A percentile compares a stretch with the other conserved stretches of the same genome.
Conservation (phyloP, 2,329 filamentous ascomycete genomes). For the Blastomyces silverae region DNA sequence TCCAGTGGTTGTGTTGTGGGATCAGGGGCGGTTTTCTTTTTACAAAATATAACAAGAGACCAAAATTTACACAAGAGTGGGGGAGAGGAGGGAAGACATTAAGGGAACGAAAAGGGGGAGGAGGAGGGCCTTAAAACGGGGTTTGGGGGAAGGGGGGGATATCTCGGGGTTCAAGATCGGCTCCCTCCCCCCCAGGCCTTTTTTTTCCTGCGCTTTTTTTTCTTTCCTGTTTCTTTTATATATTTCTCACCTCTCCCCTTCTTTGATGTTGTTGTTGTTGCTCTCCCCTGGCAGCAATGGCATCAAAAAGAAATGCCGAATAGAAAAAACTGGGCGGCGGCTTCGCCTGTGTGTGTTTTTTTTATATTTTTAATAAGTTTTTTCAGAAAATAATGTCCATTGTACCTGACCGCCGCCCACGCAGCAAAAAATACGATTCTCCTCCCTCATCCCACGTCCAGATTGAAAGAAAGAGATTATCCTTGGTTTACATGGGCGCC, state of each 20-base stretch:
- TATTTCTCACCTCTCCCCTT: neutral
- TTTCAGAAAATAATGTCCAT: no score
- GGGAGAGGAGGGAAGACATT: neutral
- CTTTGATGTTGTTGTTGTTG: slow-evolving; percentile 3
- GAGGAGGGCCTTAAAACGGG: neutral
- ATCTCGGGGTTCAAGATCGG: slow-evolving; percentile 14
- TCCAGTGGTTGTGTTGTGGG: neutral
- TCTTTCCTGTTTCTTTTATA: slow-evolving; percentile 9
- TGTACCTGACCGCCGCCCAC: no score
- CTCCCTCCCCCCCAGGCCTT: neutral
- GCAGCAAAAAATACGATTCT: no score
- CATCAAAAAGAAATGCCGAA: neutral
- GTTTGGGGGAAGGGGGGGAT: neutral
- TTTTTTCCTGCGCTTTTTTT: slow-evolving; percentile 6
- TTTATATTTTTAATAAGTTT: no score
- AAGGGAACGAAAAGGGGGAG: neutral
- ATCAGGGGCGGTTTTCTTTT: neutral
- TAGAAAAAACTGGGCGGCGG: slow-evolving; percentile 7
- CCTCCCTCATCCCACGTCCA: no score
- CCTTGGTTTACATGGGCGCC: no score
- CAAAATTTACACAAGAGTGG: neutral
- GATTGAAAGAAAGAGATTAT: no score
- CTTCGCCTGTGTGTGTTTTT: no score
- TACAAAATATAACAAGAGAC: neutral
- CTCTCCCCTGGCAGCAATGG: slow-evolving; percentile 1